Evolutionary conservation across 31 red algal species (phyloP).

Genomic region (Odonthalia washingtoniensis): DNA sequence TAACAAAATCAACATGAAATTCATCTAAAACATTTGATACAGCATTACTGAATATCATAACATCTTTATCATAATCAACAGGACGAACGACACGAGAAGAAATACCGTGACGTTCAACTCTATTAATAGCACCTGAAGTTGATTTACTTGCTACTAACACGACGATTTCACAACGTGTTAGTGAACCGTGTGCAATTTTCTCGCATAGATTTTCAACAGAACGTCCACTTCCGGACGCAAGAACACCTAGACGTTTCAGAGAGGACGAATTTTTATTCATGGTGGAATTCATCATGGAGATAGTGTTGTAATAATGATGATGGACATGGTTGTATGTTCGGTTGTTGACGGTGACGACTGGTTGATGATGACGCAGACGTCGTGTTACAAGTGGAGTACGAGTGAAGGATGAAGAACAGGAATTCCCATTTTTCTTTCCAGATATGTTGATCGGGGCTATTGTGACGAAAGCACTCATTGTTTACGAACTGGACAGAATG

Average conservation of each 20-base stretch:
- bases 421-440: no score
- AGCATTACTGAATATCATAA: constrained; percentile 55
- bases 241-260: constrained; percentile 85
- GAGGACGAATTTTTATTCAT: no score
- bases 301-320: no score
- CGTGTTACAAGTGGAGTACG: no score
- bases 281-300: no score
- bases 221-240: constrained; percentile 93
- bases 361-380: no score
- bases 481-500: no score
- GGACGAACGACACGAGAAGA: constrained; percentile 70
- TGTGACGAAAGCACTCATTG: no score
- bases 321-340: no score
- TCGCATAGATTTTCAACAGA: constrained; percentile 92
- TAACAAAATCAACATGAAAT: constrained; percentile 78
- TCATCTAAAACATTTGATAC: constrained; percentile 74
- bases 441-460: no score
- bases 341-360: no score
- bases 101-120: constrained; percentile 59
- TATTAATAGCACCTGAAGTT: constrained; percentile 71
- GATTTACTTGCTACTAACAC: constrained; percentile 79
- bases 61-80: constrained; percentile 50
- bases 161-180: constrained; percentile 57
- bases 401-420: no score
- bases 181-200: constrained; percentile 40